Base-by-base conservation (phyloP, 2,329 filamentous ascomycete genomes). In the Lecanicillium sp. region DNA sequence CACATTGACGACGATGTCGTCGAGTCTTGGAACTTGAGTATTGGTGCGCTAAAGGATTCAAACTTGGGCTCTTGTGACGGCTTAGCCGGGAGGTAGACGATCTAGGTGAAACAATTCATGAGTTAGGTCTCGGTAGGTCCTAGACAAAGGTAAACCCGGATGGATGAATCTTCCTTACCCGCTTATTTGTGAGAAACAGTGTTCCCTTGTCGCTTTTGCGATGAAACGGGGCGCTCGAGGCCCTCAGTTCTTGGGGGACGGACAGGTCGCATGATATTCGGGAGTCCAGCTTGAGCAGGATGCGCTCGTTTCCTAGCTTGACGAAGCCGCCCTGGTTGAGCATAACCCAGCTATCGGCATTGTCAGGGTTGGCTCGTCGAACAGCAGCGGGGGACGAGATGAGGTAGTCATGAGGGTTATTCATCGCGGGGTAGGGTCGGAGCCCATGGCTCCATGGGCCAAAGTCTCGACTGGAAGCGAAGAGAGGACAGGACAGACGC, bases 21-120 rank as follows among this genome's bases (percentile, higher is more conserved):
- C 6, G 84, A 84, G 61, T 97, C 90, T 60, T 86, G 78, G 32
- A 94, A 76, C 57, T 90, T 89, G 46, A 95, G 74, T 44, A 96
- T 84, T 29, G 89, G 89, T 0, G 84, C 81, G 30, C 87, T 87
- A 62, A 97, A 96, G 36, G 88, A 95, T 58, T 90, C 81, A 56
- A 96, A 77, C 36, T 57, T 62, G 36, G 60, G 60, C 37, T 77
- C 63, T 39, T 72, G 66, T 14, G 81, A 84, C 4, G 81, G 73
- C 41, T 78, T 74, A 38, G 78, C 68, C 14, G 90, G 88, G 13
- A 97, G 77, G 59, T 95, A 97, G 48, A 97, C 81, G 49, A 97
- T 73, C 84, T 95, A 39, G 18, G 27, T 25, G 28, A 28, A 36
- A 36, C 43, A 17, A 43, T 41, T 32, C 42, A 43, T 39, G 18